Evolutionary conservation across 345 rosid genomes (phyloP).

Genomic region (Syzygium oleosum): DNA sequence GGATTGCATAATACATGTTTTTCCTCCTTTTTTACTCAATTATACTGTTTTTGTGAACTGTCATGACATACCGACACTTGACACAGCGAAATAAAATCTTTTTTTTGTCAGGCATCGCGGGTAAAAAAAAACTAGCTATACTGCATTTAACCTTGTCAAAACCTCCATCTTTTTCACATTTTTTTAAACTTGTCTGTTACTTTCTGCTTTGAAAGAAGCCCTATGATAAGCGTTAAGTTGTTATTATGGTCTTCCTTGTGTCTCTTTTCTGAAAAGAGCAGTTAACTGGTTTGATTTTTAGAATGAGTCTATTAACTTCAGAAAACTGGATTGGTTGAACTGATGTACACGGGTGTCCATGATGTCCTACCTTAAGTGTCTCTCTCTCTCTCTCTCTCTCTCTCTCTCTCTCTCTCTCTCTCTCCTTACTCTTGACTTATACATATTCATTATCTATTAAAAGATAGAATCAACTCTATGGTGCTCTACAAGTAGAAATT

Average conservation of each 20-base stretch:
- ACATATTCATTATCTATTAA: background rate
- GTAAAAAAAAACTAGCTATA: background rate
- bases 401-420: background rate
- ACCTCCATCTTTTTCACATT: background rate
- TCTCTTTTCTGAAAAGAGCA: background rate
- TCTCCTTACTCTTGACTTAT: background rate
- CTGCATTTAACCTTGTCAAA: background rate
- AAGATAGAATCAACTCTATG: background rate
- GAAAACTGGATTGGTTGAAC: background rate
- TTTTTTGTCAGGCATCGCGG: background rate
- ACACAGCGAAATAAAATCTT: background rate
- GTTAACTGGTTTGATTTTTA: background rate
- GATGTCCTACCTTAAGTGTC: background rate
- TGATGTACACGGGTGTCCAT: background rate
- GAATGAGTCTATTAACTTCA: background rate
- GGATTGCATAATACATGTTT: background rate
- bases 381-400: background rate
- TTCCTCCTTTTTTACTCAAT: background rate
- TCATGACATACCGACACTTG: background rate
- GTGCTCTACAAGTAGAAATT: background rate
- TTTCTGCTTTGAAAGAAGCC: background rate
- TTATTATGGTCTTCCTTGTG: background rate
- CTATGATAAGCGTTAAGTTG: background rate
- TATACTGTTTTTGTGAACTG: background rate
- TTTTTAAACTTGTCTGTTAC: background rate